Evolutionary conservation across 2,329 filamentous ascomycete genomes (phyloP).

Genomic region (Clarireedia monteithiana): DNA sequence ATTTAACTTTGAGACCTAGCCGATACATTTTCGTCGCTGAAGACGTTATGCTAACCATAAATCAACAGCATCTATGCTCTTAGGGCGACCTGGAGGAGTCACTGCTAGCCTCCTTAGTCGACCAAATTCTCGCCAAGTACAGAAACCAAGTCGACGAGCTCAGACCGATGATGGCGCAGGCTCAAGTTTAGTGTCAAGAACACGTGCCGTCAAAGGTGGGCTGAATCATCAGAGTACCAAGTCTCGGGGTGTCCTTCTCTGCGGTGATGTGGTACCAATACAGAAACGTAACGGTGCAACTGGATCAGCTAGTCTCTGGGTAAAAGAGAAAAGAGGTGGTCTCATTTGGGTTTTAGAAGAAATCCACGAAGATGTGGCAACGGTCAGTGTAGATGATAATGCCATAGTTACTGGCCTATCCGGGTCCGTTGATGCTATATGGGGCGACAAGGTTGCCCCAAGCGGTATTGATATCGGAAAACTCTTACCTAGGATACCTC

Average conservation of each 20-base stretch:
- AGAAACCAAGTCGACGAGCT: constrained; percentile 42
- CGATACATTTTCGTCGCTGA: background rate
- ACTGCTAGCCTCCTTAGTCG: constrained; percentile 86
- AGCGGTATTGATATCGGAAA: constrained; percentile 67
- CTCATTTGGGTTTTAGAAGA: constrained; percentile 98
- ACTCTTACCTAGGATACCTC: constrained; percentile 75
- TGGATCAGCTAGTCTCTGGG: constrained; percentile 92
- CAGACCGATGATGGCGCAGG: constrained; percentile 56
- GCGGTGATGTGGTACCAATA: constrained; percentile 96
- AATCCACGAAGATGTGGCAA: constrained; percentile 87
- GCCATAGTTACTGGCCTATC: constrained; percentile 62
- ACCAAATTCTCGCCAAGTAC: constrained; percentile 47
- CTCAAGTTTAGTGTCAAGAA: constrained; percentile 35
- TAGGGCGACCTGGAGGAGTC: constrained; percentile 60
- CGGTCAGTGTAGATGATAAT: constrained; percentile 68
- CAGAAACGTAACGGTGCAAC: constrained; percentile 89
- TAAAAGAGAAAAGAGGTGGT: constrained; percentile 91
- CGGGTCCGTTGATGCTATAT: constrained; percentile 79
- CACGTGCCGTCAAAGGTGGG: constrained; percentile 41
- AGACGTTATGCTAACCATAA: constrained; percentile 4
- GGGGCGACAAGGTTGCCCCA: constrained; percentile 63
- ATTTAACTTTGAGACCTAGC: background rate
- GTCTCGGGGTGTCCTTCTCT: constrained; percentile 82
- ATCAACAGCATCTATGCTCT: constrained; percentile 47
- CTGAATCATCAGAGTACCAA: constrained; percentile 58